Evolutionary conservation across 2,329 filamentous ascomycete species (phyloP), one percentile per base, ranked within the genome.

Genomic region (Neospermospora avenae): DNA sequence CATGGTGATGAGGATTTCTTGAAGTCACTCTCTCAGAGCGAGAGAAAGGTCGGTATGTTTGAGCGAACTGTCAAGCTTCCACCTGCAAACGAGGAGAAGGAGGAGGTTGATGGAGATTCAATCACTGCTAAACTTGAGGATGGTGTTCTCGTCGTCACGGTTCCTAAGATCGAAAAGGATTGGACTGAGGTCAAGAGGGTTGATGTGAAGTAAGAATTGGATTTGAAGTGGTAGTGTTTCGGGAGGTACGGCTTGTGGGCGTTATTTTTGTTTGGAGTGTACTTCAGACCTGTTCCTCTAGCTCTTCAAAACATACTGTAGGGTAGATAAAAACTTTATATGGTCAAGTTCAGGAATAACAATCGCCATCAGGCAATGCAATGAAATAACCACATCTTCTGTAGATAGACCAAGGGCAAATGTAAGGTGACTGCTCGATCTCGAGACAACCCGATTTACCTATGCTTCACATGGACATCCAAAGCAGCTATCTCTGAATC

Each of bases 61-160:
- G 85, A 91, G 75, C 81, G 89, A 60, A 85, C 82, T 68, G 78
- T 96, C 51, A 79, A 80, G 28, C 78, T 96, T 25, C 83, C 71
- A 70, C 41, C 80, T 77, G 16, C 81, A 77, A 18, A 78, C 75
- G 46, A 78, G 8, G 79, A 79, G 31, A 82, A 83, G 31, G 53
- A 55, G 7, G 80, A 82, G 64, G 77, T 95, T 16, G 87, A 92
- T 68, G 82, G 79, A 1, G 81, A 87, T 52, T 79, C 75, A 24
- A 93, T 95, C 70, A 81, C 79, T 2, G 90, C 90, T 2, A 91
- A 85, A 76, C 80, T 96, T 75, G 88, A 91, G 73, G 88, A 95
- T 71, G 91, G 91, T 4, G 77, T 96, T 1, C 74, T 96, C 66
- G 78, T 87, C 37, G 80, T 96, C n/a, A 85, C 83, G n/a, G 84